phyloP scores from a whole-genome alignment of 1,139 yeast genomes.

The Meyerozyma athensensis region DNA sequence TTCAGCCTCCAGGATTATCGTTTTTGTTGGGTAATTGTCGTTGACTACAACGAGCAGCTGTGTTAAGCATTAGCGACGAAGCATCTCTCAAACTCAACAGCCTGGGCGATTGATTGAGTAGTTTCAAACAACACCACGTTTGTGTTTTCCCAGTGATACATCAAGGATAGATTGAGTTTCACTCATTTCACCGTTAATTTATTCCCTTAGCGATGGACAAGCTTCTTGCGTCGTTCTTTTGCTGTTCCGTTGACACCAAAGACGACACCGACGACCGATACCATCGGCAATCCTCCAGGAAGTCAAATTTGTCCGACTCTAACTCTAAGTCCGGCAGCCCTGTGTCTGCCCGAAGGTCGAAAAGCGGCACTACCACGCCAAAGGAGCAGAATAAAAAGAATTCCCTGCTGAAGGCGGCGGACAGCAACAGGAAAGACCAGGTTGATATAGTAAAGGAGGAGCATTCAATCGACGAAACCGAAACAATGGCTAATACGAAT shows the following conservation, averaged over 20 bases:
- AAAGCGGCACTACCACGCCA: constrained; percentile 4
- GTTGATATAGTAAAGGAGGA: constrained; percentile 36
- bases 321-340: not conserved
- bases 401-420: constrained; percentile 6
- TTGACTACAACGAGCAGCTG: too few relatives aligned
- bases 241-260: constrained; percentile 36
- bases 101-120: too few relatives aligned
- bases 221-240: constrained; percentile 31
- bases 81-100: too few relatives aligned
- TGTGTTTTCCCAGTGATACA: too few relatives aligned
- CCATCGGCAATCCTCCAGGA: constrained; percentile 13
- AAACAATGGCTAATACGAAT: constrained; percentile 41
- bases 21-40: too few relatives aligned
- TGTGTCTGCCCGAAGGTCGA: constrained; percentile 1
- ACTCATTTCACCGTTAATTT: too few relatives aligned
- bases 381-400: constrained; percentile 1
- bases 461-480: constrained; percentile 40
- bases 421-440: constrained; percentile 12
- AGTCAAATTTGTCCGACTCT: constrained; percentile 3
- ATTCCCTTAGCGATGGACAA: constrained; percentile 22
- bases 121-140: too few relatives aligned
- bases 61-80: too few relatives aligned
- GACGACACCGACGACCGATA: constrained; percentile 30
- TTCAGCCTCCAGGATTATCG: too few relatives aligned
- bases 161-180: too few relatives aligned